Percentiles rank a stretch among this genome's conserved stretches.
Conservation (phyloP, 495 filamentous ascomycete species). For the Penicillium psychrofluorescens region DNA sequence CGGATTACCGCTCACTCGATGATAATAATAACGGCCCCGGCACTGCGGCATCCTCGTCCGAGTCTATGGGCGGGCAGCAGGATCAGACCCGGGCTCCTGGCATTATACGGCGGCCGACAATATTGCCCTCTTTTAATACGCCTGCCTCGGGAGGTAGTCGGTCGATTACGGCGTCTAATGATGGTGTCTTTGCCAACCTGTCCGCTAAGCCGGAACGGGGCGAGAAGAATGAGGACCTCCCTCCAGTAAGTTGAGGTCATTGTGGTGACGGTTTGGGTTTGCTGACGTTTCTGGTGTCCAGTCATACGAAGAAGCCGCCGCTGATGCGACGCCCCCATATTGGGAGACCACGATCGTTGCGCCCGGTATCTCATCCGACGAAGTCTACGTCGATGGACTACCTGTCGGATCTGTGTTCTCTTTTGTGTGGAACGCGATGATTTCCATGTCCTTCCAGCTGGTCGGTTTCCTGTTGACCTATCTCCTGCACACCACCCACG, state of each 20-base stretch:
- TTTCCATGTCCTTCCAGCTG: constrained; percentile 95
- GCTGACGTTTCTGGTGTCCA: constrained; percentile 30
- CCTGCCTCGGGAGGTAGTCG: constrained; percentile 30
- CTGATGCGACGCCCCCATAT: constrained; percentile 92
- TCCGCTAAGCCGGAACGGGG: constrained; percentile 83
- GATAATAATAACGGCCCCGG: constrained; percentile 18
- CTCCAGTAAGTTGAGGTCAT: constrained; percentile 62
- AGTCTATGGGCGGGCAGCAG: constrained; percentile 16
- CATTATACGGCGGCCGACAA: constrained; percentile 42
- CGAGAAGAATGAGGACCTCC: constrained; percentile 75
- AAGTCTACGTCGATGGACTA: constrained; percentile 93
- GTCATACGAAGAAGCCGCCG: constrained; percentile 98
- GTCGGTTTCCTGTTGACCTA: constrained; percentile 97
- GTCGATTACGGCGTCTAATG: constrained; percentile 55
- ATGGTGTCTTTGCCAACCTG: constrained; percentile 95
- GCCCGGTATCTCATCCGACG: constrained; percentile 76
- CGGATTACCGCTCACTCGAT: constrained; percentile 28
- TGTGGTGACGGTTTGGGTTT: constrained; percentile 1
- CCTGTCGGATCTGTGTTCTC: constrained; percentile 93
- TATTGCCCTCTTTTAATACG: constrained; percentile 42
- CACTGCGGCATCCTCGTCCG: constrained; percentile 30
- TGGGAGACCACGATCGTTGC: constrained; percentile 98
- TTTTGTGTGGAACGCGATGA: constrained; percentile 98
- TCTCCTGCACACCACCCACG: constrained; percentile 94
- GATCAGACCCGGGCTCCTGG: constrained; percentile 16